Evolutionary conservation across 192 early-diverging fungal species (phyloP).

Genomic region (Radiomyces spectabilis): DNA sequence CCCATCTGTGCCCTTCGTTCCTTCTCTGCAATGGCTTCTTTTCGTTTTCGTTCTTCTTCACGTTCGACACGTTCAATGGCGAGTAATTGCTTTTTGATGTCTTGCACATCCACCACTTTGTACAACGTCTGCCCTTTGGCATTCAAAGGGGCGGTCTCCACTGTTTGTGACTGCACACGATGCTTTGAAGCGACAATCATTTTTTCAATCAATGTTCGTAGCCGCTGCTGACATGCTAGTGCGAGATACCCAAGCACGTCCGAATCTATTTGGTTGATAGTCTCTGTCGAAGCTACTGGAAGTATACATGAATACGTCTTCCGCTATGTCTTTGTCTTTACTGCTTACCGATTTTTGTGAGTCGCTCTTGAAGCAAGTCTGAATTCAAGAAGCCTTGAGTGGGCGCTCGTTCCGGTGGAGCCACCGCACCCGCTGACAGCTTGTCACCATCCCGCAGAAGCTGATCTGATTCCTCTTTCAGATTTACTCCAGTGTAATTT

Average conservation of each 20-base stretch:
- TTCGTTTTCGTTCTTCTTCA: constrained; percentile 55
- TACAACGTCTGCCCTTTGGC: constrained; percentile 52
- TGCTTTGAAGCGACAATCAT: constrained; percentile 68
- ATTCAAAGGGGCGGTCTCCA: constrained; percentile 50
- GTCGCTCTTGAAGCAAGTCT: too few species aligned
- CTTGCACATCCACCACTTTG: constrained; percentile 56
- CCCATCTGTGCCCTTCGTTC: constrained; percentile 36
- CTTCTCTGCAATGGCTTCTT: constrained; percentile 26
- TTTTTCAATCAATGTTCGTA: constrained; percentile 54
- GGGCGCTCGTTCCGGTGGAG: too few species aligned
- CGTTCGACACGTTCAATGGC: constrained; percentile 64
- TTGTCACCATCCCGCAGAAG: too few species aligned
- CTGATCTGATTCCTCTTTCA: too few species aligned
- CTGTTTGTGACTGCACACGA: constrained; percentile 52
- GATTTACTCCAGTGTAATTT: too few species aligned
- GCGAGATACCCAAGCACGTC: constrained; percentile 59
- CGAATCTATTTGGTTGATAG: constrained; percentile 38
- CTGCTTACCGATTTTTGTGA: too few species aligned
- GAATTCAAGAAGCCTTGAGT: too few species aligned
- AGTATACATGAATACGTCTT: too few species aligned
- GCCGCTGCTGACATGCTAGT: constrained; percentile 60
- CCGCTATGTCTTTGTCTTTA: too few species aligned
- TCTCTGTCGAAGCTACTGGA: too few species aligned
- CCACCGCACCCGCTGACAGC: too few species aligned
- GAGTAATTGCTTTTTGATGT: constrained; percentile 61